Evolutionary conservation across 2,329 filamentous ascomycete species (phyloP), one percentile per base, ranked within the genome.

Genomic region (Fusarium austroafricanum): DNA sequence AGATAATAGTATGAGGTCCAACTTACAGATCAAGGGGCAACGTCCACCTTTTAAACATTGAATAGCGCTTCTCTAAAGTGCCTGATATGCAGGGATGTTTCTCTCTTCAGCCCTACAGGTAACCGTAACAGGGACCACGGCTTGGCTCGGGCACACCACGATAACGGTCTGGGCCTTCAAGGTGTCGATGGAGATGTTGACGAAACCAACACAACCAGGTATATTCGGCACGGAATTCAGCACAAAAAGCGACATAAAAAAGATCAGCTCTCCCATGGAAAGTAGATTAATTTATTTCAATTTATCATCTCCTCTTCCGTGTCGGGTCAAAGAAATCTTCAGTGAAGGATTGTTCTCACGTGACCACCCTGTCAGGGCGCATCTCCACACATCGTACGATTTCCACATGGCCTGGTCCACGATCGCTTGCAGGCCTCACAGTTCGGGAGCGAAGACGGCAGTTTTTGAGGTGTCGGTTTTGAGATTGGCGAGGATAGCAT

Each of bases 321-420:
- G n/a, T n/a, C n/a, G n/a, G n/a, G n/a, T n/a, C n/a, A n/a, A n/a
- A n/a, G n/a, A n/a, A n/a, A 8, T 15, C 39, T 0, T 3, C 18
- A 18, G 2, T 9, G 14, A 39, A 12, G 15, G 29, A 28, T 6
- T 1, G 1, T 0, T 1, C 3, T 61, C 68, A 71, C 68, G 68
- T 71, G 68, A 71, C 44, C 54, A 58, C 67, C 67, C 35, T 68
- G 31, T 39, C 51, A 33, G 37, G 35, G 18, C 33, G 37, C 68
- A 69, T 47, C 68, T 46, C 68, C 68, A 71, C 68, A 67, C 61
- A 71, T 71, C 68, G 61, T 71, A 71, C 68, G 68, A 71, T 68
- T 64, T 38, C 52, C 47, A 66, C 67, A 70, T 68, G 44, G 23
- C 42, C 42, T 43, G 57, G 49, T 40, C 64, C 64, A 67, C 37